Evolutionary conservation across 176 grass and related monocot genomes (phyloP), one percentile per base, ranked within the genome.

Genomic region (Aegilops tauschii): DNA sequence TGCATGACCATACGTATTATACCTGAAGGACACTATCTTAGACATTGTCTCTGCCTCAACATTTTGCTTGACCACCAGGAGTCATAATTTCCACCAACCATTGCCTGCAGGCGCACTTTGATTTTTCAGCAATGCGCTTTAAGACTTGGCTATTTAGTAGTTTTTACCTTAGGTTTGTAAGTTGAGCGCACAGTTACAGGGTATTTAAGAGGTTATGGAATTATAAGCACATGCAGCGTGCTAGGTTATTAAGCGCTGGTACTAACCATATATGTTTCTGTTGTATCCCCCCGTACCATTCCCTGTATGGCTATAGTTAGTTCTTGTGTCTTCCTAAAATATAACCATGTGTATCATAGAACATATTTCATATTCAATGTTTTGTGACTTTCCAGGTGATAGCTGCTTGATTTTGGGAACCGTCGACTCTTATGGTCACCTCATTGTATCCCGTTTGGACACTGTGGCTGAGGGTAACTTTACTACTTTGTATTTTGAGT

Each of bases 351-450:
- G 0, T 47, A 32, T 80, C 71, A 3, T 79, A 30, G n/a, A 42
- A 29, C 10, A 9, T 58, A 68, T 69, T 69, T 84, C 50, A 69
- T 34, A 42, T 59, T 21, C 21, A 47, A 58, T 37, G 12, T 83
- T 84, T 78, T 54, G 47, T 72, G 36, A 29, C 17, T 10, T 82
- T 86, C 52, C 90, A 98, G 94, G 80, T 83, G 88, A 93, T 78
- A 85, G 86, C n/a, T 91, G 88, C 79, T 94, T 98, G 79, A 91
- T 98, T 91, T 77, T 98, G 73, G 97, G 97, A 80, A 91, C 92
- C 21, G 93, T 93, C 21, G 97, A 98, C 61, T 88, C 86, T 18
- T 96, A 91, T 68, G 92, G 97, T 13, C 97, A 98, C 77, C 82
- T 98, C 78, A 98, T 96, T 85, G 87, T 98, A 65, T 98, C 97